These are phyloP conservation scores for Brassica juncea DNA, from an alignment of 345 rosid species.

Conservation along the genomic window DNA sequence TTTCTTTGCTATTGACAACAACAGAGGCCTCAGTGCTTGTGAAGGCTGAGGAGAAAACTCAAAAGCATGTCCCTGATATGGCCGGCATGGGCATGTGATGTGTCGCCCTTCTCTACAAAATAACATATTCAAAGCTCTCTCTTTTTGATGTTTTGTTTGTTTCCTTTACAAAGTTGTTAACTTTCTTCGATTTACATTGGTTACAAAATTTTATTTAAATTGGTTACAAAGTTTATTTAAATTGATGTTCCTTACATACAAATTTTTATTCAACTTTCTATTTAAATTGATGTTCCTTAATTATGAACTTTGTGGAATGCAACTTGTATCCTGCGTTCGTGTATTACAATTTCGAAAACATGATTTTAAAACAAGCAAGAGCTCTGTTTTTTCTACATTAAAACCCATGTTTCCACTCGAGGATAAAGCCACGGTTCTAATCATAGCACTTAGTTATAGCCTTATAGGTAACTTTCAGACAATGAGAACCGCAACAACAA, in stretches of 20 bases:
- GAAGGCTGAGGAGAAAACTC: conserved; percentile 51
- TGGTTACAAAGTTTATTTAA: no score
- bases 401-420: no score
- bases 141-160: conserved; percentile 5
- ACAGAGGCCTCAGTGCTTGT: conserved; percentile 78
- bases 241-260: no score
- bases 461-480: background rate
- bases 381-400: no score
- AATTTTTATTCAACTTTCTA: no score
- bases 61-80: conserved; percentile 71
- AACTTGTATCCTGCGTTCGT: no score
- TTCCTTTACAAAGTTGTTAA: background rate
- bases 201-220: no score
- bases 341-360: no score
- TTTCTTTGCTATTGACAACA: conserved; percentile 79
- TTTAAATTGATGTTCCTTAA: no score
- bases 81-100: conserved; percentile 54
- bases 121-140: background rate
- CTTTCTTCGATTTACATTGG: background rate
- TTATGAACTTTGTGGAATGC: no score
- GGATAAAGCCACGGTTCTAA: background rate
- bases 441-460: no score
- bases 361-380: no score
- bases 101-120: background rate
- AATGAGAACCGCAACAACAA: background rate